Conservation (phyloP, 257 asterid species). For the Gentiana dahurica region DNA sequence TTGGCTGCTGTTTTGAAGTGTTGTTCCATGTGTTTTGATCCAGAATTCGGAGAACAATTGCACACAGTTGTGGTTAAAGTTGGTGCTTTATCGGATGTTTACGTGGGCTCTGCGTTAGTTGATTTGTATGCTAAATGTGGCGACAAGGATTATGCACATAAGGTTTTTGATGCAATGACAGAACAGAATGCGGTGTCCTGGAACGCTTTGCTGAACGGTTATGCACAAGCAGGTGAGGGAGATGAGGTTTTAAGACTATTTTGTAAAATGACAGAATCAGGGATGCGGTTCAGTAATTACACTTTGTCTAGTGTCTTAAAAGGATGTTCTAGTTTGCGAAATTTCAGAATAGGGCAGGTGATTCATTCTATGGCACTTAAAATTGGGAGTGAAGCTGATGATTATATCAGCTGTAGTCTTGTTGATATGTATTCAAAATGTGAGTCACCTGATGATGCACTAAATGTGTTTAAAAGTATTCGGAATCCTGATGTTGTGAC, state of each 20-base stretch:
- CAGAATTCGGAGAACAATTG: constrained; percentile 61
- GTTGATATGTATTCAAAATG: constrained; percentile 78
- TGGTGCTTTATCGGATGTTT: constrained; percentile 50
- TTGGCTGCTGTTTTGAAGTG: constrained; percentile 66
- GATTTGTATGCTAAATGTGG: constrained; percentile 67
- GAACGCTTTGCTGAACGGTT: constrained; percentile 74
- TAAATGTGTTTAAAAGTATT: constrained; percentile 43
- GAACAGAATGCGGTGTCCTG: constrained; percentile 61
- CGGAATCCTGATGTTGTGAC: constrained; percentile 61
- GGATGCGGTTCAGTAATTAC: constrained; percentile 43
- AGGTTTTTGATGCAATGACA: constrained; percentile 54
- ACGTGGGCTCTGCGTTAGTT: constrained; percentile 61
- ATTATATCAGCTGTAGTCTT: constrained; percentile 57
- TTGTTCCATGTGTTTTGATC: constrained; percentile 50
- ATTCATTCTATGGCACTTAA: constrained; percentile 62
- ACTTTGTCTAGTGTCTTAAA: constrained; percentile 68
- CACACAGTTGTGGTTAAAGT: constrained; percentile 62
- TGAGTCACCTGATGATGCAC: constrained; percentile 50
- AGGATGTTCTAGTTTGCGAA: constrained; percentile 47
- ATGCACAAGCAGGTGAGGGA: constrained; percentile 62
- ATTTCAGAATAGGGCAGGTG: constrained; percentile 40
- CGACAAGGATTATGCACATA: constrained; percentile 49
- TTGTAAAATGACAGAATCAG: constrained; percentile 40
- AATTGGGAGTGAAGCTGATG: constrained; percentile 48
- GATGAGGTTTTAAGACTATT: constrained; percentile 49